Conservation (phyloP, 1,139 yeast genomes). For the Taphrina confusa region DNA sequence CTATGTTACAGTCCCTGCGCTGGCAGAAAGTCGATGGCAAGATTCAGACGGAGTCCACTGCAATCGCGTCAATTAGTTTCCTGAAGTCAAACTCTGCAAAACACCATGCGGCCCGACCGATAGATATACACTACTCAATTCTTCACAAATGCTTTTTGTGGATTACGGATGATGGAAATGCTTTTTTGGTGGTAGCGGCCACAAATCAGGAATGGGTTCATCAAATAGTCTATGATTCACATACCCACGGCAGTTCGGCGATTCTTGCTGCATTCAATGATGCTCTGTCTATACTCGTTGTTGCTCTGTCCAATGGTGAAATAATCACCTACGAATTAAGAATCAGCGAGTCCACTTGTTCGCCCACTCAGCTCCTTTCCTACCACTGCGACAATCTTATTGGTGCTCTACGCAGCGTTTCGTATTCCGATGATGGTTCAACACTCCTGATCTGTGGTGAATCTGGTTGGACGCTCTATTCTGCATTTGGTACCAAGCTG, state of each 20-base stretch:
- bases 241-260: not conserved
- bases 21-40: constrained; percentile 22
- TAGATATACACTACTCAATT: not conserved
- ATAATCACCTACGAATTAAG: constrained; percentile 2
- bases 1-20: constrained; percentile 6
- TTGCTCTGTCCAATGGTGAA: not conserved
- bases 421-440: not conserved
- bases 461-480: not conserved
- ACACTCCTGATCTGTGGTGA: constrained; percentile 12
- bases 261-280: constrained; percentile 4
- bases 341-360: not conserved
- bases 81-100: not conserved
- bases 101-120: not conserved
- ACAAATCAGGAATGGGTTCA: not conserved
- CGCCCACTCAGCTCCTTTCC: not conserved
- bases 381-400: not conserved
- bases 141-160: not conserved
- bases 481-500: not conserved
- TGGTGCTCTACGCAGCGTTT: constrained; percentile 3
- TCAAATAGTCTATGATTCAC: not conserved
- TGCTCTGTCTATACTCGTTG: not conserved
- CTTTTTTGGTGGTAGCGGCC: not conserved
- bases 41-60: constrained; percentile 15
- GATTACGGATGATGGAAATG: constrained; percentile 3
- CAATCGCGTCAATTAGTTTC: not conserved